phyloP scores from a whole-genome alignment of 768 basidiomycete genomes.

The Saitozyma sp. region DNA sequence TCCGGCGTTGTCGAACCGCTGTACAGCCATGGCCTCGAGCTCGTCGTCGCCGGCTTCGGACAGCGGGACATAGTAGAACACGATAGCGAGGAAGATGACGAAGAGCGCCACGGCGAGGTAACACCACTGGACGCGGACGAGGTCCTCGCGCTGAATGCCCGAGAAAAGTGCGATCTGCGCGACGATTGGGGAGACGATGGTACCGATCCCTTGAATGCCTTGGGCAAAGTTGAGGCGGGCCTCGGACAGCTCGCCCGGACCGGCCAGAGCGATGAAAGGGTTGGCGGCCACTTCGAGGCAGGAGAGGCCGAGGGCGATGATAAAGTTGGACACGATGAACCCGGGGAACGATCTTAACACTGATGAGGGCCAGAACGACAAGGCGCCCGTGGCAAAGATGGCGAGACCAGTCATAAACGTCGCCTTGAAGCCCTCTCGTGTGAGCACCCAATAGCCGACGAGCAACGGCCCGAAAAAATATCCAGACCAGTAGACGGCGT shows the following conservation, averaged over 20 bases:
- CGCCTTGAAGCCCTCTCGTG: constrained; percentile 41
- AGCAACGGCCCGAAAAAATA: constrained; percentile 38
- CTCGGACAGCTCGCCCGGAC: constrained; percentile 43
- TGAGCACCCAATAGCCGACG: constrained; percentile 43
- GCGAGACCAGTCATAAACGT: constrained; percentile 48
- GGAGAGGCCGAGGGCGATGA: constrained; percentile 41
- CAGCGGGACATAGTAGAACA: constrained; percentile 48
- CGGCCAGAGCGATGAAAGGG: constrained; percentile 48
- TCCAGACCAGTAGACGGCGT: constrained; percentile 43
- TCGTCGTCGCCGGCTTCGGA: constrained; percentile 42
- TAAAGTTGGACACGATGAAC: constrained; percentile 48
- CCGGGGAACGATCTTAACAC: constrained; percentile 41
- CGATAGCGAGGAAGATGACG: constrained; percentile 40
- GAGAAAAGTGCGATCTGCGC: constrained; percentile 37
- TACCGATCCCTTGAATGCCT: constrained; percentile 46
- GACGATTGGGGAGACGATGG: constrained; percentile 36
- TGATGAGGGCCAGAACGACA: constrained; percentile 50
- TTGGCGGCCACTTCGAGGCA: constrained; percentile 48
- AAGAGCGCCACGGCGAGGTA: constrained; percentile 48
- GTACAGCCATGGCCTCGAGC: constrained; percentile 28
- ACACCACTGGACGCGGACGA: constrained; percentile 49
- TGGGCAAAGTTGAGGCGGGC: constrained; percentile 47
- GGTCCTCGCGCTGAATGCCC: constrained; percentile 14
- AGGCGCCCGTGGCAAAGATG: constrained; percentile 43
- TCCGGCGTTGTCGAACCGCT: constrained; percentile 26